Base-by-base conservation (phyloP, 352 stramenopile genomes). In the Pythium sp. region DNA sequence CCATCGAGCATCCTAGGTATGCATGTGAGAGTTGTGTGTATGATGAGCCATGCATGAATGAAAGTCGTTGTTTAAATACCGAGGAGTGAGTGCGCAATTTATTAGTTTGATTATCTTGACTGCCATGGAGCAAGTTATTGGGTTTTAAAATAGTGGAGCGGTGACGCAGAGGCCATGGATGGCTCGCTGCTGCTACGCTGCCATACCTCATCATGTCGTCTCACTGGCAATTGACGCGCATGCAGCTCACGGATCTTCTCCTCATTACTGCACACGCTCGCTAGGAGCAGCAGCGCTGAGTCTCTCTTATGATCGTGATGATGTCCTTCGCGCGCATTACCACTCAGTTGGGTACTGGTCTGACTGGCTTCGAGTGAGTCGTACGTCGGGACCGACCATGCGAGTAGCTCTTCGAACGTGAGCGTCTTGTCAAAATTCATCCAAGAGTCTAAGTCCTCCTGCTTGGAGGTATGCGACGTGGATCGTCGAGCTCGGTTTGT, bases 191-290 rank as follows among this genome's bases (percentile, higher is more conserved):
- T 26, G 47, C 20, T 9, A 8, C 14, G 28, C 3, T 60, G 55
- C 30, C 55, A 61, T 4, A 47, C 11, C 28, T 20, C 30, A 3
- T 46, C 55, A 28, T 12, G 30, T 2, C 30, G 55, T 2, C 55
- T 36, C 20, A 47, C 55, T n/a, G 18, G 26, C 55, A 61, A 30
- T 22, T 20, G 55, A 3, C 30, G 55, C n/a, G 55, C 55, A 24
- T 59, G 49, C 20, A 67, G 32, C 47, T 63, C 63, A 7, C 36
- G 38, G 14, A 57, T 43, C 41, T 49, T 57, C 26, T 59, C 28
- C 34, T 69, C 55, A 24, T 38, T 59, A 43, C 64, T 58, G 55
- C 64, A 69, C 18, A 69, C 64, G 9, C 28, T 64, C 18, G 64
- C 64, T 18, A 69, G 22, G 11, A 69, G 55, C 30, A 69, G 28